These are phyloP conservation scores for Serendipita vermifera DNA, from an alignment of 768 basidiomycete genomes.

Conservation along the genomic window DNA sequence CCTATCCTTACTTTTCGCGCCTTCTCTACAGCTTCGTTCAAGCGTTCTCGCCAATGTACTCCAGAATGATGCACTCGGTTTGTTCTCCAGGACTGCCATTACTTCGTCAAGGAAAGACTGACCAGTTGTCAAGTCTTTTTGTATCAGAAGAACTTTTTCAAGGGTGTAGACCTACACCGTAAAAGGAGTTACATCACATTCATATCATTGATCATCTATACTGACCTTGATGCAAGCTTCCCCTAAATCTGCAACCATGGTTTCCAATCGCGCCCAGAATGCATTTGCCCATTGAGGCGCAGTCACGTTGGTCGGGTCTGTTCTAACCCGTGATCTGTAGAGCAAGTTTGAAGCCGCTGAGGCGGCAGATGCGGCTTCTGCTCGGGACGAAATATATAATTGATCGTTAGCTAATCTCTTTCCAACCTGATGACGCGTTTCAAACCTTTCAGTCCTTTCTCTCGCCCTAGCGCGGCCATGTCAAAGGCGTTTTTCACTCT, in stretches of 20 bases:
- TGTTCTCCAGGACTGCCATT: constrained; percentile 83
- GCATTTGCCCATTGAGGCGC: constrained; percentile 75
- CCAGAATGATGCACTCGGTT: constrained; percentile 89
- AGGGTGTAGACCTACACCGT: constrained; percentile 73
- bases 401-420: neutral
- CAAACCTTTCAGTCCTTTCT: constrained; percentile 65
- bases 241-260: constrained; percentile 77
- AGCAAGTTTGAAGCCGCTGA: constrained; percentile 27
- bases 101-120: constrained; percentile 80
- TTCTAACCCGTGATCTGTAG: constrained; percentile 78
- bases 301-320: constrained; percentile 79
- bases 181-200: neutral
- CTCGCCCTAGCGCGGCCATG: constrained; percentile 71
- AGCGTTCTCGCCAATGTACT: constrained; percentile 62
- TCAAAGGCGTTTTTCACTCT: constrained; percentile 79
- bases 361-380: constrained; percentile 19
- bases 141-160: constrained; percentile 83
- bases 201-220: neutral
- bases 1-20: constrained; percentile 48
- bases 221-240: constrained; percentile 78
- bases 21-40: constrained; percentile 71
- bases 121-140: constrained; percentile 69
- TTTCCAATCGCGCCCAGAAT: constrained; percentile 70
- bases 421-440: neutral
- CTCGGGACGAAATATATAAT: neutral